Evolutionary conservation across 202 grass and related monocot species (phyloP), one percentile per base, ranked within the genome.

Genomic region (Brachypodium distachyon): DNA sequence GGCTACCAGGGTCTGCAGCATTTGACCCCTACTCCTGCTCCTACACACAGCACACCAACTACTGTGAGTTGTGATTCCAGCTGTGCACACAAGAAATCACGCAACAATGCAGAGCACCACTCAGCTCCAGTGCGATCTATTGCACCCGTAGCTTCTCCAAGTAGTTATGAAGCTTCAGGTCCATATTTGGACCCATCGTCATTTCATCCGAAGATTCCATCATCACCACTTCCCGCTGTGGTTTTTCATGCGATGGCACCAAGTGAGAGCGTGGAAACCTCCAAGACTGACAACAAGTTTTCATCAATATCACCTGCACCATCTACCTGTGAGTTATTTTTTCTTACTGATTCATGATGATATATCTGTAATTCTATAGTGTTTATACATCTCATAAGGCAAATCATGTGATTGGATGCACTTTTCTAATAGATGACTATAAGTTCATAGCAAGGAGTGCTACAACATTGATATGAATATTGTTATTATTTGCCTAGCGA

Each of bases 301-400:
- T 73, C 66, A 75, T 73, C 75, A 47, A 78, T 61, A 82, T 75
- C 79, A 48, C 84, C 91, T 34, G 78, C 63, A 12, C 26, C 81
- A 82, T 73, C 59, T 78, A 50, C 57, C 48, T 94, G 92, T 94
- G 41, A 91, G 88, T 82, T 53, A 27, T 50, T 77, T 43, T 80
- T 49, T n/a, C n/a, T 65, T 72, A 39, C 11, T 73, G 39, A 49
- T 61, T 77, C 83, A 23, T 22, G 3, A 46, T 38, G 11, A 47
- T 54, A 39, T 62, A 6, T 40, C 53, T 26, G 2, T 42, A 43
- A 36, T 36, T 36, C 33, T 36, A 6, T 10, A 67, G 11, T 56
- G 39, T 52, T 36, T 36, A 67, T 55, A 43, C n/a, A 39, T 57
- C 17, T 68, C 33, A 36, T 36, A 36, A 3, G 33, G 33, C 6